phyloP scores from a whole-genome alignment of 2,329 filamentous ascomycete species.

The Metarhizium brunneum region DNA sequence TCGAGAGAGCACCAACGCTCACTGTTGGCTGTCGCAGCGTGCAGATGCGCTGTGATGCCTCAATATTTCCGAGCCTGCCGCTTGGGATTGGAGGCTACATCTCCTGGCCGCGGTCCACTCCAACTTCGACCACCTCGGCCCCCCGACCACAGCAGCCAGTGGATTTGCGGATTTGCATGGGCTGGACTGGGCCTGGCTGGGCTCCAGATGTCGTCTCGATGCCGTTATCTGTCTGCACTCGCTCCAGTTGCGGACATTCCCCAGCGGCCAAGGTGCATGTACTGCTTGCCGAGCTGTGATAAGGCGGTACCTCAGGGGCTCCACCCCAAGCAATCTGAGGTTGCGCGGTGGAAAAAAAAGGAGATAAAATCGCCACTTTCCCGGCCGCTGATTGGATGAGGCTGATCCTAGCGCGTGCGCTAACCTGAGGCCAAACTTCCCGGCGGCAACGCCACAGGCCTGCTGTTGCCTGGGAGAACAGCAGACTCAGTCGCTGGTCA shows the following conservation, averaged over 20 bases:
- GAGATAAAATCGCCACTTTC: slow-evolving; percentile 28
- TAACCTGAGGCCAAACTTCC: slow-evolving; percentile 29
- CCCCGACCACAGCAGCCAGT: not conserved
- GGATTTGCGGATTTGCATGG: too few species aligned
- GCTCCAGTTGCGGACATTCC: not conserved
- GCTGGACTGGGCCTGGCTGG: too few species aligned
- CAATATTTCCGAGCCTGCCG: too few species aligned
- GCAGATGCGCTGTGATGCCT: too few species aligned
- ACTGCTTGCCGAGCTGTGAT: slow-evolving; percentile 18
- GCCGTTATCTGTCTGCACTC: too few species aligned
- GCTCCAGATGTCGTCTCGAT: too few species aligned
- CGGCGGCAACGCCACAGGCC: slow-evolving; percentile 33
- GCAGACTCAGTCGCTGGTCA: slow-evolving; percentile 27
- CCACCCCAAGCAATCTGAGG: slow-evolving; percentile 20
- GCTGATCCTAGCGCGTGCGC: slow-evolving; percentile 21
- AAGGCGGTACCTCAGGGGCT: slow-evolving; percentile 30
- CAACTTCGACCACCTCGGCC: not conserved
- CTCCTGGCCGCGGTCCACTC: not conserved
- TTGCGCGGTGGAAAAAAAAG: slow-evolving; percentile 21
- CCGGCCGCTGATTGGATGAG: slow-evolving; percentile 28
- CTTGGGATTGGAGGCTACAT: not conserved
- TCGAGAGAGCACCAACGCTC: not conserved
- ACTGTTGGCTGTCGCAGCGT: not conserved
- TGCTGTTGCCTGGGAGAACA: slow-evolving; percentile 33
- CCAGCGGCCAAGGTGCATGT: slow-evolving; percentile 2